Conservation (phyloP, 352 stramenopile species). For the Phytopythium chamaehyphon region DNA sequence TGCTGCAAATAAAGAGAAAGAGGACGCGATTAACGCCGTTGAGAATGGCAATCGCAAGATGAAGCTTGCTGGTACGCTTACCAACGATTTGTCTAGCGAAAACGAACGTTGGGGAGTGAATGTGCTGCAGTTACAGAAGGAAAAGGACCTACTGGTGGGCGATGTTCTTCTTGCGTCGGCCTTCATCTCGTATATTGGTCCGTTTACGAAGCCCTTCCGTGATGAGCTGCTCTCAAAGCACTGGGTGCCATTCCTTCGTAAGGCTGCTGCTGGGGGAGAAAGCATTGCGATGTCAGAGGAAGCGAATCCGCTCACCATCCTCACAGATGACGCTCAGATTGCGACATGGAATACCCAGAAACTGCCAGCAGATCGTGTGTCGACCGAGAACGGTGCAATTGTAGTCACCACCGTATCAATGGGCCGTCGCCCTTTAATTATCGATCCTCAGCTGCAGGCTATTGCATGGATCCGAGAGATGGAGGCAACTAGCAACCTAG, state of each 20-base stretch:
- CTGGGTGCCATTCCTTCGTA: slow-evolving; percentile 89
- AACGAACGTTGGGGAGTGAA: slow-evolving; percentile 95
- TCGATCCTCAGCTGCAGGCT: slow-evolving; percentile 92
- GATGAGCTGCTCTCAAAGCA: slow-evolving; percentile 93
- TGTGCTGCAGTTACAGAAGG: slow-evolving; percentile 88
- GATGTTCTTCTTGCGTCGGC: slow-evolving; percentile 92
- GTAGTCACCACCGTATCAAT: slow-evolving; percentile 90
- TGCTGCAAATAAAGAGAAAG: slow-evolving; percentile 90
- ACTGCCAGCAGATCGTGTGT: slow-evolving; percentile 91
- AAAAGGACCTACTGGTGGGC: slow-evolving; percentile 91
- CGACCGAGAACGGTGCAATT: slow-evolving; percentile 92
- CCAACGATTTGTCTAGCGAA: slow-evolving; percentile 93
- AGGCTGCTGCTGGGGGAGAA: slow-evolving; percentile 72
- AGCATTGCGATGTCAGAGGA: slow-evolving; percentile 91
- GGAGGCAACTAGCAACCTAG: slow-evolving; percentile 88
- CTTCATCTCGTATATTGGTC: slow-evolving; percentile 95
- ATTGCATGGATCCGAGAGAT: slow-evolving; percentile 93
- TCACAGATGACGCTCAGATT: slow-evolving; percentile 91
- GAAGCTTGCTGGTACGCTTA: slow-evolving; percentile 93
- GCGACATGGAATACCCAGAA: slow-evolving; percentile 94
- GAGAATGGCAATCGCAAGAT: slow-evolving; percentile 93
- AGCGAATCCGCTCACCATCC: slow-evolving; percentile 86
- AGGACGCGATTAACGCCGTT: slow-evolving; percentile 91
- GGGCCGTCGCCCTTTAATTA: slow-evolving; percentile 90
- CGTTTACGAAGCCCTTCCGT: slow-evolving; percentile 94